A percentile compares a stretch with the other conserved stretches of the same genome.
phyloP scores from a whole-genome alignment of 140 eudicot species.

The Anethum foeniculum region DNA sequence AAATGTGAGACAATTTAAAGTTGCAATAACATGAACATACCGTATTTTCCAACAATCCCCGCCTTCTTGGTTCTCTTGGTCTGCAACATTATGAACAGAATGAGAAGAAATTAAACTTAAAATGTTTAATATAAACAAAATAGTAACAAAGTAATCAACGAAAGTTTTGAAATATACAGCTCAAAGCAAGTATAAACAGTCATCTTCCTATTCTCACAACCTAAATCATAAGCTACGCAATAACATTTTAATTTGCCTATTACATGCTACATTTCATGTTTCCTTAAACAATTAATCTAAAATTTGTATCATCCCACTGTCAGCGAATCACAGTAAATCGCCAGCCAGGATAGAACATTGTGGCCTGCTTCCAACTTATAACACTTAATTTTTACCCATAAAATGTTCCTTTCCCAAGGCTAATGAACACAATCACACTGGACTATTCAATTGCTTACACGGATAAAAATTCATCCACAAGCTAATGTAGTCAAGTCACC shows the following conservation, averaged over 20 bases:
- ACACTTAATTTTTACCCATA: background rate
- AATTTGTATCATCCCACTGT: background rate
- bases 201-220: background rate
- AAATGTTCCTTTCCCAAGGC: background rate
- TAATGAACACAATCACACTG: background rate
- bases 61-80: slow-evolving; percentile 94
- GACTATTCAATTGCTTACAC: background rate
- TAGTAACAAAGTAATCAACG: background rate
- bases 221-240: background rate
- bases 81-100: slow-evolving; percentile 20
- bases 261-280: background rate
- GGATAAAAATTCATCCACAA: background rate
- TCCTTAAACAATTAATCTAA: background rate
- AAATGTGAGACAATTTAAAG: background rate
- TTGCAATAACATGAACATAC: slow-evolving; percentile 19
- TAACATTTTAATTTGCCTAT: background rate
- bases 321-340: background rate
- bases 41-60: slow-evolving; percentile 86
- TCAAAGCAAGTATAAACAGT: background rate
- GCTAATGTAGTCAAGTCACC: background rate
- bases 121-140: background rate
- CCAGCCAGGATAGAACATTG: background rate
- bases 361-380: background rate
- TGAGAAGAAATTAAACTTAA: background rate
- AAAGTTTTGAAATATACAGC: background rate